Base-by-base conservation (phyloP, 2,329 filamentous ascomycete species). In the Diplodia sapinea region DNA sequence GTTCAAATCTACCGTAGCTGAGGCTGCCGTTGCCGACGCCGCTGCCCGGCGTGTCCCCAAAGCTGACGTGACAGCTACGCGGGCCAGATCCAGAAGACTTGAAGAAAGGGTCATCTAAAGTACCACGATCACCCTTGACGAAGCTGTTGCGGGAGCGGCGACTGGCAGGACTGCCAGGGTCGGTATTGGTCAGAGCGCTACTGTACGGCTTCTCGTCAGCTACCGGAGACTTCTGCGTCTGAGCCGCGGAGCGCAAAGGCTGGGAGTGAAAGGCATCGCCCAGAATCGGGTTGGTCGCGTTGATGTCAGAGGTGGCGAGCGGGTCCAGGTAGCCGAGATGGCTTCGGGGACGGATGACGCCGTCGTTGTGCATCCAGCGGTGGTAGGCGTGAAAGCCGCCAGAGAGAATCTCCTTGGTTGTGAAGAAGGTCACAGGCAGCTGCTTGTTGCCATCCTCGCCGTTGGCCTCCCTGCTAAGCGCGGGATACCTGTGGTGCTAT, bases 241-340 rank as follows among this genome's bases (percentile, higher is more conserved):
- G 7, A 15, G 29, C 4, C 5, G 51, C 9, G 23, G 4, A 26
- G 26, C 26, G 26, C 26, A 26, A 26, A 4, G 26, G 26, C 26
- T 26, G 26, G 26, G 26, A 31, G 29, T 20, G 33, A 15, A 12
- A 56, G n/a, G 52, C 31, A 8, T 38, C 17, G n/a, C 7, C 9
- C 3, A 50, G 20, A 8, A 13, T 7, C 3, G 29, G 9, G 7
- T 13, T 26, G 9, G 9, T 50, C 3, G 57, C 29, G n/a, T 49
- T 49, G 47, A 63, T 63, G 29, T 62, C 57, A 6, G 57, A 31
- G 3, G 57, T 62, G 17, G 23, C 57, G 15, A 50, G 43, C 2
- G 57, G 26, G 12, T 50, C 57, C 17, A 62, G 57, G 40, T 36
- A 62, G 26, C 40, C 43, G 17, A 62, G 57, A 7, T 20, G 26